A percentile compares a stretch with the other conserved stretches of the same genome.
Evolutionary conservation across 2,329 filamentous ascomycete genomes (phyloP).

Genomic region (Sordariomycetes sp.): DNA sequence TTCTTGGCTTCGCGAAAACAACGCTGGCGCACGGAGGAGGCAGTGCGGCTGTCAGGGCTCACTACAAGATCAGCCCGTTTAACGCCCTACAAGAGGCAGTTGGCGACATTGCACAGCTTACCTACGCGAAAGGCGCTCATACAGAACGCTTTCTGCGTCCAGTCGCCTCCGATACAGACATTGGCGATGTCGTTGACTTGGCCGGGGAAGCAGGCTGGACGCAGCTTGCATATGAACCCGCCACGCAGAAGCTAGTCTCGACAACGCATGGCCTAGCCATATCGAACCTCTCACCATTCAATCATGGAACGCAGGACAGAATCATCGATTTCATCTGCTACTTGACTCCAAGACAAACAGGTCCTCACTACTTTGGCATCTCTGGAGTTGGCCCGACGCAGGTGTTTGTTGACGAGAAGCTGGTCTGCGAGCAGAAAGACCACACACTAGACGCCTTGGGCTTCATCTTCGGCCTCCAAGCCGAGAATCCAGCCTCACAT

Average conservation of each 20-base stretch:
- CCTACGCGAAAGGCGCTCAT: slow-evolving; percentile 13
- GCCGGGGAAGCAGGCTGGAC: slow-evolving; percentile 18
- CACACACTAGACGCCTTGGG: slow-evolving; percentile 3
- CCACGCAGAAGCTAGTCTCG: slow-evolving; percentile 8
- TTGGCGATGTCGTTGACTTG: slow-evolving; percentile 11
- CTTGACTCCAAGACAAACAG: slow-evolving; percentile 15
- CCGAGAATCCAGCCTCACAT: too few relatives aligned
- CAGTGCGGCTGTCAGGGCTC: slow-evolving; percentile 22
- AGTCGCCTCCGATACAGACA: neutral
- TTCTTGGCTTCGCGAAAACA: slow-evolving; percentile 23
- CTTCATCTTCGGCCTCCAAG: slow-evolving; percentile 9
- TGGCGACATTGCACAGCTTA: slow-evolving; percentile 10
- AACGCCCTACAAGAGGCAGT: slow-evolving; percentile 15
- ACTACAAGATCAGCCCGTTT: slow-evolving; percentile 20
- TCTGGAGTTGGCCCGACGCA: slow-evolving; percentile 16
- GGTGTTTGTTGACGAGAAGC: slow-evolving; percentile 15
- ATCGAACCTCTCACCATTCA: neutral
- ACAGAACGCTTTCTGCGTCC: slow-evolving; percentile 4
- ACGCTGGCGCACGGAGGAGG: slow-evolving; percentile 25
- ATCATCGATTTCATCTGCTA: slow-evolving; percentile 8
- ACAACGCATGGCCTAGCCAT: slow-evolving; percentile 9
- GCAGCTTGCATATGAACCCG: slow-evolving; percentile 13
- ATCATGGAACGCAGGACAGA: neutral
- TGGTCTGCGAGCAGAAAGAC: slow-evolving; percentile 15
- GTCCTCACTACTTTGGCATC: slow-evolving; percentile 17